phyloP scores from a whole-genome alignment of 2,329 filamentous ascomycete species.

The Beauveria pseudobassiana region DNA sequence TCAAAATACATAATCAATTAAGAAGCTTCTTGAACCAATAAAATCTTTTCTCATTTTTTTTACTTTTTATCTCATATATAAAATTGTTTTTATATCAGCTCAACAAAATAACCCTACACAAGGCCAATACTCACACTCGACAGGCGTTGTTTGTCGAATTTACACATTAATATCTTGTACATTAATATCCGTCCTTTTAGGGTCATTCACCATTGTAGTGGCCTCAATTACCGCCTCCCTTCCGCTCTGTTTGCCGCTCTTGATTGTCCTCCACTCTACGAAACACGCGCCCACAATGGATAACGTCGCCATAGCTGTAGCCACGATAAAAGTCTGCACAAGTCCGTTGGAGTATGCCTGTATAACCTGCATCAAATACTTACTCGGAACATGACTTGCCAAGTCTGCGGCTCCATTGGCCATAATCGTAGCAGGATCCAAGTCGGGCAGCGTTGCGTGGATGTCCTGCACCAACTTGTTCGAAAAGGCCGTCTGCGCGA shows the following conservation, averaged over 20 bases:
- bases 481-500: conserved; percentile 4
- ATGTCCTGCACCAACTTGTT: neutral
- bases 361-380: neutral
- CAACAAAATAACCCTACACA: too few relatives aligned
- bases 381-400: neutral
- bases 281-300: neutral
- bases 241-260: conserved; percentile 9
- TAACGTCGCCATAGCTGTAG: neutral
- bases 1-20: too few relatives aligned
- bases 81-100: too few relatives aligned
- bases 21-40: too few relatives aligned
- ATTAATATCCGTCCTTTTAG: neutral
- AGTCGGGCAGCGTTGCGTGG: neutral
- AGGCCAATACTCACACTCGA: too few relatives aligned
- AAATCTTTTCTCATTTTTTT: too few relatives aligned
- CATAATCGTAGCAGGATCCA: neutral
- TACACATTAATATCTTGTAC: neutral
- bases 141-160: too few relatives aligned
- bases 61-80: too few relatives aligned
- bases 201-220: neutral
- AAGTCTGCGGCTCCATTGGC: neutral
- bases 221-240: neutral
- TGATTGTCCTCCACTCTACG: conserved; percentile 16
- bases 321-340: conserved; percentile 1
- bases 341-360: neutral